These are phyloP conservation scores for Cryptococcus hybrid DNA, from an alignment of 1,284 basidiomycete genomes.

Conservation along the genomic window DNA sequence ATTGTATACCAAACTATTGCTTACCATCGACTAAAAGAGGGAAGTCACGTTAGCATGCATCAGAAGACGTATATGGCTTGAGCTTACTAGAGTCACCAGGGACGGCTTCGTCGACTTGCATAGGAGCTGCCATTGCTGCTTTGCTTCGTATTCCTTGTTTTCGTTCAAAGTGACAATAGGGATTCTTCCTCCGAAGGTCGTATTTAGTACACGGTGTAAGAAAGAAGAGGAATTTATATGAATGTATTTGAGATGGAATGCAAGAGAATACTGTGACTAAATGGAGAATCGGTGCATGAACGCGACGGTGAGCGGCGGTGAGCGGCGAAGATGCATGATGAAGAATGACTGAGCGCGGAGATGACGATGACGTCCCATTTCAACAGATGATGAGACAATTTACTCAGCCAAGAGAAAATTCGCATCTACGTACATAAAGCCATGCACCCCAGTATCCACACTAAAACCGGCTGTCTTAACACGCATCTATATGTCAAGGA, in stretches of 20 bases:
- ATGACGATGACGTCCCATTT: too few species aligned
- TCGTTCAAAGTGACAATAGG: background rate
- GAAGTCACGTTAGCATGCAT: constrained; percentile 3
- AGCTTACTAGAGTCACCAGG: constrained; percentile 43
- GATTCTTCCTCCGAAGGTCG: background rate
- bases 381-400: too few species aligned
- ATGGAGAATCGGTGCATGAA: background rate
- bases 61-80: too few species aligned
- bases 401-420: too few species aligned
- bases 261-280: background rate
- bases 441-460: too few species aligned
- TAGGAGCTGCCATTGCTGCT: constrained; percentile 39
- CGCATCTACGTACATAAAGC: too few species aligned
- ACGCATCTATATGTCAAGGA: too few species aligned
- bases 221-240: background rate
- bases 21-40: constrained; percentile 39
- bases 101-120: constrained; percentile 44
- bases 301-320: constrained; percentile 4
- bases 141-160: background rate
- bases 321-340: background rate
- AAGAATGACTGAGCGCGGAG: too few species aligned
- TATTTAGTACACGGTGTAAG: background rate
- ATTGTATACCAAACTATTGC: constrained; percentile 8
- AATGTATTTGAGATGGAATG: background rate
- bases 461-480: too few species aligned